Conservation (phyloP, 148 eudicot species). For the Camellia granthamiana region DNA sequence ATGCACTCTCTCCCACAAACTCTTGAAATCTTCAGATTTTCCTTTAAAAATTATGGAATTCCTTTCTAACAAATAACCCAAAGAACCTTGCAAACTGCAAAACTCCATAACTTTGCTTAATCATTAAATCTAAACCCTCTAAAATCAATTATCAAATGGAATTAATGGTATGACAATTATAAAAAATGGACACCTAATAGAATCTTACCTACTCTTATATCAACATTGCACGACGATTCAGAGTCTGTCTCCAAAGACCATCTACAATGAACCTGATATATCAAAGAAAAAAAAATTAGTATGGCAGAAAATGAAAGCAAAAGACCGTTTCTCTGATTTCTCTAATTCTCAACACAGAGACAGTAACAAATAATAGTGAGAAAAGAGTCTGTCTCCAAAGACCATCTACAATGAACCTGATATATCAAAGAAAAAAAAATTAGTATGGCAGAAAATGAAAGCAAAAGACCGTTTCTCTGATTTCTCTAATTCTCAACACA, state of each 20-base stretch:
- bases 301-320: background rate
- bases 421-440: constrained; percentile 11
- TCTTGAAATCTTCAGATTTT: too few relatives aligned
- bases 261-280: constrained; percentile 65
- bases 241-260: constrained; percentile 59
- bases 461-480: background rate
- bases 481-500: background rate
- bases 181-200: background rate
- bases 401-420: constrained; percentile 80
- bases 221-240: constrained; percentile 51
- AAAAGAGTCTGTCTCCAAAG: constrained; percentile 42
- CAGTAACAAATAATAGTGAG: background rate
- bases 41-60: too few relatives aligned
- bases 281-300: constrained; percentile 9
- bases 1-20: too few relatives aligned
- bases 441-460: background rate
- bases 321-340: background rate
- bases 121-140: too few relatives aligned
- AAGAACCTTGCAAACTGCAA: too few relatives aligned
- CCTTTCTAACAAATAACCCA: too few relatives aligned
- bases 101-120: too few relatives aligned
- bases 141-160: background rate
- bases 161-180: background rate
- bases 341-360: background rate
- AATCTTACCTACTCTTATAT: constrained; percentile 62